Base-by-base conservation (phyloP, 2,329 filamentous ascomycete genomes). In the Xylaria sp. region DNA sequence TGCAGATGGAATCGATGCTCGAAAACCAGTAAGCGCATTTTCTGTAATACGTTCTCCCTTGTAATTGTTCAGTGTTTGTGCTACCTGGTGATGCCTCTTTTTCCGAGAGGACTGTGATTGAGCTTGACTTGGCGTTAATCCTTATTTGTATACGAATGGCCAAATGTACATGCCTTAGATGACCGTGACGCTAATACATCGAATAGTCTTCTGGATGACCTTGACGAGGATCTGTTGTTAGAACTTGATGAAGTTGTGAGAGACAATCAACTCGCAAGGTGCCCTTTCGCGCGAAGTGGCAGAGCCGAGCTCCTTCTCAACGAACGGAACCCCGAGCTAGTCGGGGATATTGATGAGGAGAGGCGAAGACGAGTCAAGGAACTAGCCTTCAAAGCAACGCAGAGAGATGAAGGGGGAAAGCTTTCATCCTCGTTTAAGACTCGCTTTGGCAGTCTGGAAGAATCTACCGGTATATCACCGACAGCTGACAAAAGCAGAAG, bases 1-100 rank as follows among this genome's bases (percentile, higher is more conserved):
- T 96, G 41, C 95, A 96, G 66, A 79, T 97, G 52, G 94, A 99
- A 71, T 85, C 87, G 6, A 91, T 97, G 81, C 84, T 99, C 46
- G 92, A 97, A 66, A 96, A 96, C 59, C 88, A 91, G 69, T 71
- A 60, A 65, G 69, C 63, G 2, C 19, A 21, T 19, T 20, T 34
- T 2, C 7, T 49, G 39, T 7, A 13, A 37, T 16, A 39, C 34
- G 8, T 24, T 37, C 11, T 41, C 5, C 17, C 13, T 20, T n/a
- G 20, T 11, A 21, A 19, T 44, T 13, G 11, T n/a, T n/a, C n/a
- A 6, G 16, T 7, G 29, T 34, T 34, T 13, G 16, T 34, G 11
- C 29, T 13, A 34, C 11, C 11, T 34, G 29, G 29, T 11, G 29
- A 13, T 13, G 11, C 29, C 29, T 34, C 29, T 4, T 13, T 34